Base-by-base conservation (phyloP, 441 rosid species). In the Viola pubescens region DNA sequence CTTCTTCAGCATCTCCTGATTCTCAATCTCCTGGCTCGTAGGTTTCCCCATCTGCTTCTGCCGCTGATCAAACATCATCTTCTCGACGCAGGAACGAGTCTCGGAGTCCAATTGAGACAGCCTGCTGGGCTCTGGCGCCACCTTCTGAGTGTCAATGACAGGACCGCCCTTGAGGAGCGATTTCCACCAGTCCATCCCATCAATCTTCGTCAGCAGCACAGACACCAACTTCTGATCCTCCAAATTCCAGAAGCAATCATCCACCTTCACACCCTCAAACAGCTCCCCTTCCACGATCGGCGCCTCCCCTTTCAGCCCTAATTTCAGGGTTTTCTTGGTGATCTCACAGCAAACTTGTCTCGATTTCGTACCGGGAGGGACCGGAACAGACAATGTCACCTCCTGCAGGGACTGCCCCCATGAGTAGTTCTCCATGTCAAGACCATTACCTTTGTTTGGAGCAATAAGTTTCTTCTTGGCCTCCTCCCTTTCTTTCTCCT, bases 1-100 rank as follows among this genome's bases (percentile, higher is more conserved):
- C 61, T 82, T 82, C 83, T 90, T 88, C 48, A 84, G 69, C 26
- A 86, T 65, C 2, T 82, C 89, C 75, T 88, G 88, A 61, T 86
- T 82, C 72, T 82, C 87, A 52, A 82, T 70, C 81, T 82, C 96
- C 5, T 86, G 88, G 40, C 96, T 84, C 26, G 82, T 76, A 0
- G 95, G 96, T 45, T 79, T 85, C 19, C 96, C 94, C 87, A 84
- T 72, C 52, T 79, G 72, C 68, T 86, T 86, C 59, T 86, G 97
- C 62, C 89, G 77, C 68, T 87, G 94, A 70, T 90, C 97, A 67
- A 82, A 90, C 97, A 90, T 84, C 96, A 88, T 88, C 80, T 88
- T 88, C 68, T 90, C 96, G 9, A 86, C 91, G 37, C 86, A 75
- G 52, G 74, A 72, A 50, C 95, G 71, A 53, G 87, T 84, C 72